Percentiles rank a stretch among this genome's conserved stretches.
phyloP scores from a whole-genome alignment of 768 basidiomycete genomes.

The Collybia mongolica region DNA sequence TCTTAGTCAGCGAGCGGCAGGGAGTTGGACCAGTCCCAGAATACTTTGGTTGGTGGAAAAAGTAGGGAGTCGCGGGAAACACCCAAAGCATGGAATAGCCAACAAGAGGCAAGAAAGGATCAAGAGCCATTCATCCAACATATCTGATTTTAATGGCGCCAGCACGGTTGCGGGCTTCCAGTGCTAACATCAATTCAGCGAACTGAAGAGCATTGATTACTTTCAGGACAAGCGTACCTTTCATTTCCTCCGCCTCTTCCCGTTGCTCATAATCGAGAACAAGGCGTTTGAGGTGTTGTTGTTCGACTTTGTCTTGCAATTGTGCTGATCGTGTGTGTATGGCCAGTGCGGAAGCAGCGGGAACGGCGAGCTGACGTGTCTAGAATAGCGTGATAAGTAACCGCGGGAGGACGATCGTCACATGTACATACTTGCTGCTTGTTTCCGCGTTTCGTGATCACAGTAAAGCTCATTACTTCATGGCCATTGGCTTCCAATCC shows the following conservation, averaged over 20 bases:
- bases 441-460: constrained; percentile 90
- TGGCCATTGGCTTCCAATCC: constrained; percentile 32
- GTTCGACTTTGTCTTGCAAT: constrained; percentile 91
- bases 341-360: constrained; percentile 83
- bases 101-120: too few species aligned
- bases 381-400: constrained; percentile 28
- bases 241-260: constrained; percentile 82
- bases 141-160: constrained; percentile 78
- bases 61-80: too few species aligned
- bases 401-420: constrained; percentile 1
- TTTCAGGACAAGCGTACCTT: constrained; percentile 43
- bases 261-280: constrained; percentile 91
- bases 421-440: constrained; percentile 75
- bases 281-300: constrained; percentile 94
- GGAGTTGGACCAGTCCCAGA: too few species aligned
- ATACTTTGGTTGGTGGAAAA: too few species aligned
- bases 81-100: too few species aligned
- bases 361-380: constrained; percentile 88
- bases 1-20: too few species aligned
- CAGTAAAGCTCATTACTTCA: constrained; percentile 85
- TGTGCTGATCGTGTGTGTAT: constrained; percentile 91
- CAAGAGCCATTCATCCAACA: constrained; percentile 45
- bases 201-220: background rate
- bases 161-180: constrained; percentile 67
- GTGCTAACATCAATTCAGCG: constrained; percentile 35